phyloP scores from a whole-genome alignment of 108 stramenopile species.

The Asterionellopsis glacialis region DNA sequence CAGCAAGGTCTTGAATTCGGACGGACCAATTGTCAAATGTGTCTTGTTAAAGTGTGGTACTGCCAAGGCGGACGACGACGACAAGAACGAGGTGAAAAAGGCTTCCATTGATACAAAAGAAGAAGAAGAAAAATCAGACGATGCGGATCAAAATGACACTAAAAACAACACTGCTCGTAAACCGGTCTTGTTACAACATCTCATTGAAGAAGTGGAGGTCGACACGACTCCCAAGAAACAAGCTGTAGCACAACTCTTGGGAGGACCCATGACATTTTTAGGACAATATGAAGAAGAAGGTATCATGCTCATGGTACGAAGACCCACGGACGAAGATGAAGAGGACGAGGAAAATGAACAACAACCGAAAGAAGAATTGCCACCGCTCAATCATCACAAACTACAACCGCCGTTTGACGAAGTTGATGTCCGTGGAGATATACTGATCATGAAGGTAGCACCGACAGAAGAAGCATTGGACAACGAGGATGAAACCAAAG shows the following conservation, averaged over 20 bases:
- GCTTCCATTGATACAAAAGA: neutral
- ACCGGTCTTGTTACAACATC: constrained; percentile 25
- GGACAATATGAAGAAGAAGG: constrained; percentile 87
- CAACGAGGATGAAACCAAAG: neutral
- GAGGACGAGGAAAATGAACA: constrained; percentile 18
- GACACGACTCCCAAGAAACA: constrained; percentile 82
- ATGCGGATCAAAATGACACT: constrained; percentile 15
- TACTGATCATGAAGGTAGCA: constrained; percentile 76
- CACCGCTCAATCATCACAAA: constrained; percentile 62
- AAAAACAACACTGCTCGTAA: constrained; percentile 7
- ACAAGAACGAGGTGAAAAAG: neutral
- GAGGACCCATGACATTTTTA: constrained; percentile 78
- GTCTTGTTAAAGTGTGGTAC: constrained; percentile 50
- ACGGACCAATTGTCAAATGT: constrained; percentile 75
- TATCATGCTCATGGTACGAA: constrained; percentile 68
- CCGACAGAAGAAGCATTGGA: constrained; percentile 57
- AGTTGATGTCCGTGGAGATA: constrained; percentile 63
- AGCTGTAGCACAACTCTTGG: constrained; percentile 49
- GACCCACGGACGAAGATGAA: constrained; percentile 12
- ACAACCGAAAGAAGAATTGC: constrained; percentile 1
- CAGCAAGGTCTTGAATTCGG: constrained; percentile 47
- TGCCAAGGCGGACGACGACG: constrained; percentile 10
- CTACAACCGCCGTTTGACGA: constrained; percentile 79
- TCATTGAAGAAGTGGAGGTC: constrained; percentile 61
- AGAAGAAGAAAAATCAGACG: neutral